Percentiles rank a stretch among this genome's conserved stretches.
These are phyloP conservation scores for Verticillium klebahnii DNA, from an alignment of 2,329 filamentous ascomycete genomes.

Conservation along the genomic window DNA sequence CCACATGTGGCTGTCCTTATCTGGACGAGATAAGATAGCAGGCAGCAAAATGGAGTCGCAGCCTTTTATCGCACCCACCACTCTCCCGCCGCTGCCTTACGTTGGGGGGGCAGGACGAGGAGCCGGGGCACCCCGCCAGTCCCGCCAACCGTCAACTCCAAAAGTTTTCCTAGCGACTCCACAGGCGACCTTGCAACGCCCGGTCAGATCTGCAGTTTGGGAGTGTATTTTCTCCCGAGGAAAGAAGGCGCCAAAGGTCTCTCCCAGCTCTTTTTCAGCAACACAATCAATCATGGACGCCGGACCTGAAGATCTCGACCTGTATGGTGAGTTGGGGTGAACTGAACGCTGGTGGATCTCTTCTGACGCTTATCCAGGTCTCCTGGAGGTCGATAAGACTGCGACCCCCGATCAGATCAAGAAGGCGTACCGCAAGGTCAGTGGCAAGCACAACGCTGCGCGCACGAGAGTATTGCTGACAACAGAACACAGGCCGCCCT, in stretches of 20 bases:
- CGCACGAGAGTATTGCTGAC: neutral
- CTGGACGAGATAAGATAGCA: conserved; percentile 1
- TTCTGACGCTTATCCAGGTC: conserved; percentile 46
- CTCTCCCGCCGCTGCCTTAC: neutral
- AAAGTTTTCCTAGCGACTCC: conserved; percentile 3
- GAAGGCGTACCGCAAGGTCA: conserved; percentile 92
- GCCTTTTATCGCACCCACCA: neutral
- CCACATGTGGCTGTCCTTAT: conserved; percentile 5
- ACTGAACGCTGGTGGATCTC: conserved; percentile 9
- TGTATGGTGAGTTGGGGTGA: conserved; percentile 47
- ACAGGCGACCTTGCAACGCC: neutral
- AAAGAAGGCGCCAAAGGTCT: neutral
- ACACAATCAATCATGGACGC: conserved; percentile 15
- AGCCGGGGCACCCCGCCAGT: neutral
- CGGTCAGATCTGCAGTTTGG: neutral
- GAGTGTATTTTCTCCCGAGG: neutral
- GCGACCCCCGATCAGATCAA: conserved; percentile 81
- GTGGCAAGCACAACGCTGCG: conserved; percentile 12
- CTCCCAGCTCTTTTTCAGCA: neutral
- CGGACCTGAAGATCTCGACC: conserved; percentile 43
- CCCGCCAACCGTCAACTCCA: conserved; percentile 2
- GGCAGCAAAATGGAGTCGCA: conserved; percentile 5
- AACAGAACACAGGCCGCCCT: conserved; percentile 65
- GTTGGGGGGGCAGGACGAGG: neutral
- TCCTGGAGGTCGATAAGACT: conserved; percentile 69